Conservation (phyloP, 352 stramenopile genomes). For the Globisporangium takayamanum region DNA sequence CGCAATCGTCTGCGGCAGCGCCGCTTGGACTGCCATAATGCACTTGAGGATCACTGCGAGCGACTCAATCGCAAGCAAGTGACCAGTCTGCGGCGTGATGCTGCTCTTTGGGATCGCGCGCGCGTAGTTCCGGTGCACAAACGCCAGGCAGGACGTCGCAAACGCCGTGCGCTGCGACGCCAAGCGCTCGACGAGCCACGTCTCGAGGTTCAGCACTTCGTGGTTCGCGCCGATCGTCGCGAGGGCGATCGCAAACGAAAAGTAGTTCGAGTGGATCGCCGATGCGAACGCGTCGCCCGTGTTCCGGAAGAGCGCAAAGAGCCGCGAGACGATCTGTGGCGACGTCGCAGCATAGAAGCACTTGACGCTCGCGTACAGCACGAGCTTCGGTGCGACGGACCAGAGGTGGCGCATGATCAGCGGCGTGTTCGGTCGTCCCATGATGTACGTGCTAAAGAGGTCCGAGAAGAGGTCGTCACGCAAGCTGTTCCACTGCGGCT, state of each 20-base stretch:
- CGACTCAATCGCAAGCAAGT: conserved; percentile 80
- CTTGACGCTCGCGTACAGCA: conserved; percentile 83
- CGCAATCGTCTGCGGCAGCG: conserved; percentile 60
- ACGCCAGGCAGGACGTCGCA: conserved; percentile 76
- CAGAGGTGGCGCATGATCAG: conserved; percentile 86
- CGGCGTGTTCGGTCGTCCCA: conserved; percentile 78
- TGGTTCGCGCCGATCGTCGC: conserved; percentile 84
- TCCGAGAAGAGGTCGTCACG: conserved; percentile 86
- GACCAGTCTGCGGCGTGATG: conserved; percentile 74
- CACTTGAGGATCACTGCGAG: conserved; percentile 81
- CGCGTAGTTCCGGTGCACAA: conserved; percentile 81
- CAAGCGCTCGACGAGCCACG: conserved; percentile 76
- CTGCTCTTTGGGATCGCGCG: conserved; percentile 75
- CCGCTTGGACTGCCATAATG: conserved; percentile 63
- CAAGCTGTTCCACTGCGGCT: conserved; percentile 73
- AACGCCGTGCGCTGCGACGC: conserved; percentile 77
- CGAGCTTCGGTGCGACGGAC: conserved; percentile 80
- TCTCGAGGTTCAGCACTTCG: conserved; percentile 78
- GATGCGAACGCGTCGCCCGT: conserved; percentile 77
- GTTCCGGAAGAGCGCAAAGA: conserved; percentile 83
- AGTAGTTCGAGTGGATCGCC: conserved; percentile 86
- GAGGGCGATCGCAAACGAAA: conserved; percentile 77
- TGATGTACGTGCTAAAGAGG: conserved; percentile 82
- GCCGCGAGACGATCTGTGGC: conserved; percentile 70
- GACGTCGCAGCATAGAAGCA: conserved; percentile 79